These are phyloP conservation scores for Zopfia rhizophila DNA, from an alignment of 2,329 filamentous ascomycete genomes.

Conservation along the genomic window DNA sequence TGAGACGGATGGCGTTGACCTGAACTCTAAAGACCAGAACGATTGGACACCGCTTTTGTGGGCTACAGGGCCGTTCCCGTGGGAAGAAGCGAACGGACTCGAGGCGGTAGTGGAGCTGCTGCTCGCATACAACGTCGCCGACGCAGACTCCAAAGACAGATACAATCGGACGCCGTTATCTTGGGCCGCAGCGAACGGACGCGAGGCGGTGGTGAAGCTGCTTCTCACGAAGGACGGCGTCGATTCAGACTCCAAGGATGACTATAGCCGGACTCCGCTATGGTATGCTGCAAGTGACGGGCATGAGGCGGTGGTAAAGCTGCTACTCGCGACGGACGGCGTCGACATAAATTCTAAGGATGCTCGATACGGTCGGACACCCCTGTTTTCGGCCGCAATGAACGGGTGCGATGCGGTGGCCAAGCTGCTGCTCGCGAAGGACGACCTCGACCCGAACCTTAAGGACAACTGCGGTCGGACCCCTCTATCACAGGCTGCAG, in stretches of 20 bases:
- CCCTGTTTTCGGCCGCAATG: constrained; percentile 13
- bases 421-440: neutral
- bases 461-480: neutral
- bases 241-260: constrained; percentile 8
- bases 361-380: constrained; percentile 11
- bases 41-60: constrained; percentile 2
- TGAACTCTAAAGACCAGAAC: constrained; percentile 9
- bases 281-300: constrained; percentile 10
- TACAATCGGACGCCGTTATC: neutral
- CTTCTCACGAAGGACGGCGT: constrained; percentile 8
- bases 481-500: constrained; percentile 7
- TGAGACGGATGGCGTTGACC: neutral
- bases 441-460: neutral
- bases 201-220: constrained; percentile 9
- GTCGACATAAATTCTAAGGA: constrained; percentile 16
- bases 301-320: constrained; percentile 11
- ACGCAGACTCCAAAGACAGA: neutral
- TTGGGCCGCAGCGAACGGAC: constrained; percentile 8
- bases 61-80: neutral
- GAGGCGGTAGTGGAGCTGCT: constrained; percentile 1
- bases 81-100: neutral
- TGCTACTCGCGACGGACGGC: constrained; percentile 18
- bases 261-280: constrained; percentile 4
- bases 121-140: constrained; percentile 1
- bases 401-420: constrained; percentile 4